Evolutionary conservation across 495 filamentous ascomycete genomes (phyloP).

Genomic region (Talaromyces trachyspermus): DNA sequence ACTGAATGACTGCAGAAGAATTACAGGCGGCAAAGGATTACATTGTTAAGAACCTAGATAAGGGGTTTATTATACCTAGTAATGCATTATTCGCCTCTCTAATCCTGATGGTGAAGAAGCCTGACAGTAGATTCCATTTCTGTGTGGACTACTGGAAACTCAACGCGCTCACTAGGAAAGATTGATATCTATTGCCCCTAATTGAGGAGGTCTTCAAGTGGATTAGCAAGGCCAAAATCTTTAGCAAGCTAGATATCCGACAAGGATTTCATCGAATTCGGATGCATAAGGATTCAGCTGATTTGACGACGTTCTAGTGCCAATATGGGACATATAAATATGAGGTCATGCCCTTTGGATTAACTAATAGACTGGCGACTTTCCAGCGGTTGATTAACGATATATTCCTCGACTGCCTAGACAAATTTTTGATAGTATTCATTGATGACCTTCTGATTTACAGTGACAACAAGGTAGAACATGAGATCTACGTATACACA

Average conservation of each 20-base stretch:
- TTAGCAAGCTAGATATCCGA: constrained; percentile 4
- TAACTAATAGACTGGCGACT: constrained; percentile 7
- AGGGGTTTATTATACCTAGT: too few species aligned
- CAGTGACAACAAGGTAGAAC: constrained; percentile 8
- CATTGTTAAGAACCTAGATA: constrained; percentile 2
- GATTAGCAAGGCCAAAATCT: too few species aligned
- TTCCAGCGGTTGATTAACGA: constrained; percentile 17
- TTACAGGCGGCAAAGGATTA: neutral
- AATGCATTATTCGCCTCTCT: too few species aligned
- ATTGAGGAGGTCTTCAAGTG: neutral
- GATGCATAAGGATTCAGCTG: neutral
- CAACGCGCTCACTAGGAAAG: neutral
- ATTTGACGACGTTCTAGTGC: neutral
- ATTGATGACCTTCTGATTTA: constrained; percentile 17
- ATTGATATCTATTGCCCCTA: neutral
- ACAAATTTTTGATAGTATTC: constrained; percentile 13
- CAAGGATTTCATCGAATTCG: constrained; percentile 3
- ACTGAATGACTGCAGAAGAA: neutral
- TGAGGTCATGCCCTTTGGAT: constrained; percentile 4
- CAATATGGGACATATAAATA: constrained; percentile 3
- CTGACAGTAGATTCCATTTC: too few species aligned
- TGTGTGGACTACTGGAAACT: too few species aligned
- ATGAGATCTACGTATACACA: constrained; percentile 12
- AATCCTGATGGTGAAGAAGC: too few species aligned
- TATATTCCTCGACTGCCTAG: constrained; percentile 8